These are phyloP conservation scores for Syzygium syzygioides DNA, from an alignment of 441 rosid species.

Conservation along the genomic window DNA sequence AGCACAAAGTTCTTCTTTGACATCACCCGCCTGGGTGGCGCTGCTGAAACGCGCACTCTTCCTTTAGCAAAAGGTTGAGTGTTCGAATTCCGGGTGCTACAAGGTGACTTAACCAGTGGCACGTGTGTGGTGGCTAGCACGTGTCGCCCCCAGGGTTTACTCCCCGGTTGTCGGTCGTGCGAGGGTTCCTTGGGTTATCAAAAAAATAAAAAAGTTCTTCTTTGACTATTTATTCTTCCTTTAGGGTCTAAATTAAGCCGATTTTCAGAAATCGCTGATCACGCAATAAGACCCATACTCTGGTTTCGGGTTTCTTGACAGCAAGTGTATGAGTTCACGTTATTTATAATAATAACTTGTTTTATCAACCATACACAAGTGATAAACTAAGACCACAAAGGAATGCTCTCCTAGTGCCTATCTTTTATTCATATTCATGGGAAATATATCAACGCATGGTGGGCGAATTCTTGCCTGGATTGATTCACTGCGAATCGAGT, in stretches of 20 bases:
- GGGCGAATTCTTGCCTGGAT: background rate
- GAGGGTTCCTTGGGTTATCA: no score
- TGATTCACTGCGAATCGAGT: background rate
- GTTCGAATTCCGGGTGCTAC: no score
- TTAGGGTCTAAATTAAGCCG: background rate
- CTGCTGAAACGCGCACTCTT: no score
- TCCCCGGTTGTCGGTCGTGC: no score
- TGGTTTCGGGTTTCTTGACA: background rate
- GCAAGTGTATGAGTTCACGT: background rate
- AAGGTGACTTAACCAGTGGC: no score
- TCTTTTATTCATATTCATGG: background rate
- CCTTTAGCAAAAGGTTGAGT: no score
- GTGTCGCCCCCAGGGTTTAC: no score
- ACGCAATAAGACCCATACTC: background rate
- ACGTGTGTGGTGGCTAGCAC: no score
- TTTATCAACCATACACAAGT: background rate
- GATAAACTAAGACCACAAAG: background rate
- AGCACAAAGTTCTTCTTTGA: background rate
- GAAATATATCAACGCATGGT: background rate
- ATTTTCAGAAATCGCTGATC: background rate
- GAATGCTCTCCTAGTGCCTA: background rate
- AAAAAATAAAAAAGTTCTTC: background rate
- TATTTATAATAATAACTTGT: background rate
- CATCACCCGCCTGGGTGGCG: no score
- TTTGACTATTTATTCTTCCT: background rate